Conservation (phyloP, 1,284 basidiomycete genomes). For the Ustilago loliicola region DNA sequence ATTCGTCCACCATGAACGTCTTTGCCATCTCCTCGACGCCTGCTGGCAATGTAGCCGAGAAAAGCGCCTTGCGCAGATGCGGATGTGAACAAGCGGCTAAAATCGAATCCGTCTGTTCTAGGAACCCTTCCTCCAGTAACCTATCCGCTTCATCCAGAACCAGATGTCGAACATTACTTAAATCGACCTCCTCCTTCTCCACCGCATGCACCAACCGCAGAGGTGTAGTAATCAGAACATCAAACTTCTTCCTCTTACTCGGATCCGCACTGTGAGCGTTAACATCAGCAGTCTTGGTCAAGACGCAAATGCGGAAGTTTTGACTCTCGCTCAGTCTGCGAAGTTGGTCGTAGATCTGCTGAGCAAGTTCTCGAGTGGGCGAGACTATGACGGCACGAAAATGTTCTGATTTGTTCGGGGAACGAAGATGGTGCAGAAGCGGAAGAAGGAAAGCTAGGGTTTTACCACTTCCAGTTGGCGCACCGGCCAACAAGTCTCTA, state of each 20-base stretch:
- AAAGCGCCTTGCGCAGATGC: conserved; percentile 85
- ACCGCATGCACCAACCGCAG: conserved; percentile 66
- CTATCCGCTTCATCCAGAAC: conserved; percentile 69
- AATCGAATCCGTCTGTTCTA: conserved; percentile 89
- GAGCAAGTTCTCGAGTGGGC: conserved; percentile 67
- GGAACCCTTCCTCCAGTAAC: conserved; percentile 87
- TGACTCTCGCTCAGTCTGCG: conserved; percentile 44
- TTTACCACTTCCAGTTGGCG: conserved; percentile 68
- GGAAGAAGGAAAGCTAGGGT: conserved; percentile 68
- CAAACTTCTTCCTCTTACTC: conserved; percentile 53
- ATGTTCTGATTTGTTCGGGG: conserved; percentile 46
- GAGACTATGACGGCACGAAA: conserved; percentile 65
- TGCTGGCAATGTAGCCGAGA: conserved; percentile 93
- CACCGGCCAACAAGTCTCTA: conserved; percentile 64
- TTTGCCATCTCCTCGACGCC: conserved; percentile 88
- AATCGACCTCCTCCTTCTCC: conserved; percentile 61
- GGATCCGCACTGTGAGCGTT: conserved; percentile 31
- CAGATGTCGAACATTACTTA: conserved; percentile 58
- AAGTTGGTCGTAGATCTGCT: conserved; percentile 67
- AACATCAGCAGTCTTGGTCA: conserved; percentile 55
- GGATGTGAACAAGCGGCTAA: conserved; percentile 83
- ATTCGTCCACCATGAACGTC: conserved; percentile 77
- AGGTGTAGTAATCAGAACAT: conserved; percentile 67
- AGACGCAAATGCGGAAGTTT: conserved; percentile 59
- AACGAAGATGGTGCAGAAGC: conserved; percentile 58